phyloP scores from a whole-genome alignment of 106 monocot genomes.

The Platanthera zijinensis region DNA sequence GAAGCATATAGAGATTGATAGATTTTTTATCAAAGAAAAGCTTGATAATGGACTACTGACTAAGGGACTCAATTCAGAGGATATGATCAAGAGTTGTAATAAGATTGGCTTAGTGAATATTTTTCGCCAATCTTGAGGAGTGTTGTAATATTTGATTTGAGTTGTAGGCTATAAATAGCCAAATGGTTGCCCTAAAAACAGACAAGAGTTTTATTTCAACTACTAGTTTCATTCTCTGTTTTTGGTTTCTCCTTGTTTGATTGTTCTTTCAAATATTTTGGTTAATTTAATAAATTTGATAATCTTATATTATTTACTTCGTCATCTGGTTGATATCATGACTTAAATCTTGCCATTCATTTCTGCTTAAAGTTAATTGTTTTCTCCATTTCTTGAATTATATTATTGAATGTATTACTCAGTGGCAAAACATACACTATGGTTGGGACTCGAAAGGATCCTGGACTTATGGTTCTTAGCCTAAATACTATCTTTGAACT shows the following conservation, averaged over 20 bases:
- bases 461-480: conserved; percentile 99
- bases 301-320: neutral
- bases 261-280: neutral
- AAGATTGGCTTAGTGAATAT: too few species aligned
- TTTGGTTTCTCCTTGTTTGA: neutral
- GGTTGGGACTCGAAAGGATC: conserved; percentile 89
- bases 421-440: conserved; percentile 99
- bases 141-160: too few species aligned
- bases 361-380: neutral
- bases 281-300: neutral
- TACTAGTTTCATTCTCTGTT: neutral
- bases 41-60: too few species aligned
- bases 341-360: neutral
- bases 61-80: too few species aligned
- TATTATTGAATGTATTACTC: conserved; percentile 20
- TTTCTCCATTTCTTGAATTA: neutral
- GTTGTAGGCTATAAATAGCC: too few species aligned
- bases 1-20: too few species aligned
- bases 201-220: too few species aligned
- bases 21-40: too few species aligned
- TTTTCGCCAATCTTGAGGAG: too few species aligned
- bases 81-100: too few species aligned
- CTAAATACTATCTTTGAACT: conserved; percentile 94
- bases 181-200: too few species aligned
- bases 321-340: neutral